phyloP scores from a whole-genome alignment of 495 filamentous ascomycete genomes.

The Patellaria atrata region DNA sequence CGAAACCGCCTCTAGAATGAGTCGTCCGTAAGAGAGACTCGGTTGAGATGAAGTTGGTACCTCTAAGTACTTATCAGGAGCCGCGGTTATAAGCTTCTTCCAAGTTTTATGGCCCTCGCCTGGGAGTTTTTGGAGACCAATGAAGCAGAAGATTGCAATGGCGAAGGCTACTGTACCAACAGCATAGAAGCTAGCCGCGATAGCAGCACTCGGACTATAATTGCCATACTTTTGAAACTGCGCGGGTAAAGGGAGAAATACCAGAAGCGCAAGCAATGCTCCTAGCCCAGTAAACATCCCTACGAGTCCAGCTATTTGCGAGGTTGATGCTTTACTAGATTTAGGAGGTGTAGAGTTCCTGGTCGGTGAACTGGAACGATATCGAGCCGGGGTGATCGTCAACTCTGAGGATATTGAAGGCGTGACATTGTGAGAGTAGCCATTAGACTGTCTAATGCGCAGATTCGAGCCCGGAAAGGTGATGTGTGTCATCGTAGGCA shows the following conservation, averaged over 20 bases:
- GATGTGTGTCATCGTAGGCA: slow-evolving; percentile 60
- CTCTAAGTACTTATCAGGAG: slow-evolving; percentile 7
- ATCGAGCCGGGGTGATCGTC: slow-evolving; percentile 30
- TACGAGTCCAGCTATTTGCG: slow-evolving; percentile 69
- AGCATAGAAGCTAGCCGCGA: slow-evolving; percentile 71
- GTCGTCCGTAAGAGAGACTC: slow-evolving; percentile 20
- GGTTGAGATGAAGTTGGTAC: background rate
- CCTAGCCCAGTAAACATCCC: slow-evolving; percentile 87
- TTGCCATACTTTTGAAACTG: slow-evolving; percentile 53
- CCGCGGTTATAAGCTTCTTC: slow-evolving; percentile 32
- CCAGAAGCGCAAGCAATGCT: slow-evolving; percentile 61
- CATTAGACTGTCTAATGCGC: slow-evolving; percentile 4
- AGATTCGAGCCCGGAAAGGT: slow-evolving; percentile 2
- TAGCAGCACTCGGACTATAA: slow-evolving; percentile 49
- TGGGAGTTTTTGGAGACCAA: slow-evolving; percentile 64
- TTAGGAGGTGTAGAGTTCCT: background rate
- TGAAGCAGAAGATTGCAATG: slow-evolving; percentile 57
- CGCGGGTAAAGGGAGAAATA: slow-evolving; percentile 80
- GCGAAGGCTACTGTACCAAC: slow-evolving; percentile 58
- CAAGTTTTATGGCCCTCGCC: slow-evolving; percentile 68
- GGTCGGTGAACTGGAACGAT: slow-evolving; percentile 19
- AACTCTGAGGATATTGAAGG: slow-evolving; percentile 27
- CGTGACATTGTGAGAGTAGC: slow-evolving; percentile 17
- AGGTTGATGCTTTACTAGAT: slow-evolving; percentile 32
- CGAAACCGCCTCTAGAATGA: slow-evolving; percentile 46